Evolutionary conservation across 176 grass and related monocot species (phyloP), one percentile per base, ranked within the genome.

Genomic region (Tuctoria greenei): DNA sequence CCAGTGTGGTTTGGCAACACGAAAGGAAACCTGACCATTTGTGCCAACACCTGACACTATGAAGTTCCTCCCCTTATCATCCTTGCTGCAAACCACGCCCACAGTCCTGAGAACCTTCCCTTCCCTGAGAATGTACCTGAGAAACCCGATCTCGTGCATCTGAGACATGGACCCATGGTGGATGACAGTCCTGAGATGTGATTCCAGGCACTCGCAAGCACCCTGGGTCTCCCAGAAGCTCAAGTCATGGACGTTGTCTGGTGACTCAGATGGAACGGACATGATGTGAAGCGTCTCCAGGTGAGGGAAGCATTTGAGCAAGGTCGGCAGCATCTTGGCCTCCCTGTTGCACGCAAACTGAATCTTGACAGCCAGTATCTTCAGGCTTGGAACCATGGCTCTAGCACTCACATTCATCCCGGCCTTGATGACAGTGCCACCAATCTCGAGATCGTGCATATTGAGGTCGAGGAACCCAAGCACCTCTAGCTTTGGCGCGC

Each of bases 261-360:
- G 39, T 7, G 69, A 67, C 9, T 14, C 2, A 1, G 61, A 60
- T 66, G 12, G 51, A 34, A 57, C 20, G 17, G 69, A 45, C 34
- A 36, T 54, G 70, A 86, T 54, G 54, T 86, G 76, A 18, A 80
- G 83, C 4, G 50, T 86, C 62, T 75, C 35, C 4, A 86, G 64
- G 24, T n/a, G 18, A 75, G 79, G 79, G 55, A 77, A 82, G 73
- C 79, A 77, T 78, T 55, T 76, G 23, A 82, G 79, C 74, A 81
- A 61, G 35, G 66, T 75, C 6, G 47, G 17, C 24, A 80, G 62
- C 76, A 86, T 28, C 61, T 75, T 80, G 69, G 18, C 54, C 51
- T 80, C 76, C 41, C 8, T 25, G n/a, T 62, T n/a, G 10, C 25
- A 5, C 4, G 21, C 64, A 67, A 86, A 80, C 35, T 3, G 49